Evolutionary conservation across 192 early-diverging fungal genomes (phyloP), one percentile per base, ranked within the genome.

Genomic region (Linnemannia hyalina): DNA sequence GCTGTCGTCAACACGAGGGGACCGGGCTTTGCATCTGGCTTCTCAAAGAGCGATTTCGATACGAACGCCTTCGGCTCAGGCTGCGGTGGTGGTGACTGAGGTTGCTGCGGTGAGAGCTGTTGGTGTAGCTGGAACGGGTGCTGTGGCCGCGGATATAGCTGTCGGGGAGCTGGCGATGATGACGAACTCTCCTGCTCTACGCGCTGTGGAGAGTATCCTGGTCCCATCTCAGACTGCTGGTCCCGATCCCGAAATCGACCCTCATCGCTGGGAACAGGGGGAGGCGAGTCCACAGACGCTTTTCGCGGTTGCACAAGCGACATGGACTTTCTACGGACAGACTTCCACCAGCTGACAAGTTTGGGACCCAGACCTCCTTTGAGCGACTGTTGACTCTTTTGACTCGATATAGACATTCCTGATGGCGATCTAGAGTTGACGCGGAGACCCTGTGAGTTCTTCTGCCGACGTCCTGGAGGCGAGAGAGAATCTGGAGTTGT

Each of bases 331-430:
- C 84, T 77, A 32, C 84, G 74, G 22, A 86, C 84, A 13, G 84
- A 86, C 52, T 86, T 86, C 84, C 84, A 86, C 84, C 84, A 86
- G 68, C 22, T 86, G n/a, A 86, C 84, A 42, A 86, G 75, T 44
- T 86, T 86, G 6, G 84, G 84, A 9, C 84, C 84, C 49, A 86
- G 63, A 13, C 84, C 84, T 41, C 75, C 57, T 70, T 86, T 86
- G 44, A 86, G 70, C 5, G 84, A 86, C 68, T 86, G 84, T 8
- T 86, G 84, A 35, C 84, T 86, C 75, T 86, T 86, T 75, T 86
- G 84, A 49, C 84, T 86, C 15, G 79, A 76, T 42, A 81, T 74
- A 0, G 84, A 86, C 2, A 81, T 57, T 44, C 84, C 84, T 36
- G 84, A 86, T 1, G 84, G 75, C 22, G 84, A 86, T 41, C 80